Evolutionary conservation across 1,284 basidiomycete genomes (phyloP).

Genomic region (Sanghuangporus sanghuang): DNA sequence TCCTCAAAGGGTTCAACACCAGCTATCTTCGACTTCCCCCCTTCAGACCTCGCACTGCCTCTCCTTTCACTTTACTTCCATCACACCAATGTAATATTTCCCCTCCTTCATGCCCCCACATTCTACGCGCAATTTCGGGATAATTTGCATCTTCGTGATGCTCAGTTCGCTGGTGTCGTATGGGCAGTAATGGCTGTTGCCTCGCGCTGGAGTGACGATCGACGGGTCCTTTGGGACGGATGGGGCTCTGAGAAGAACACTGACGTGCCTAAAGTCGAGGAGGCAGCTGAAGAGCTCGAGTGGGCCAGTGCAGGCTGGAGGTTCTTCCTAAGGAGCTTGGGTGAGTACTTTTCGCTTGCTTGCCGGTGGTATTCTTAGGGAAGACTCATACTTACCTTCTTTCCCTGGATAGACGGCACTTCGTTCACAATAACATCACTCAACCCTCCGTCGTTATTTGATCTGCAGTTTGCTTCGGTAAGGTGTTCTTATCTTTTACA

Average conservation of each 20-base stretch:
- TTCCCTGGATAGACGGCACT: conserved; percentile 1
- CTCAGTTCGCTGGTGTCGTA: conserved; percentile 44
- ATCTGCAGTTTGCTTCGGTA: conserved; percentile 38
- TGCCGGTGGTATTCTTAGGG: background rate
- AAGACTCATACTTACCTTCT: background rate
- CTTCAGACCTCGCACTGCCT: conserved; percentile 38
- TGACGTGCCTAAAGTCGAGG: conserved; percentile 26
- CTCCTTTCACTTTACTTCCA: conserved; percentile 49
- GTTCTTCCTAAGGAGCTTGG: conserved; percentile 30
- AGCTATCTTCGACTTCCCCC: conserved; percentile 47
- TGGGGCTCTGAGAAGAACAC: conserved; percentile 28
- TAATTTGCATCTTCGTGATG: conserved; percentile 36
- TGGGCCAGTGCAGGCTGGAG: conserved; percentile 29
- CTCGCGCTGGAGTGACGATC: conserved; percentile 42
- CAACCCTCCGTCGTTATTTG: conserved; percentile 32
- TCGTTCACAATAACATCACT: conserved; percentile 22
- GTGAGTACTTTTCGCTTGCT: conserved; percentile 26
- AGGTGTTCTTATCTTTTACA: conserved; percentile 15
- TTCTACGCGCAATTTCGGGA: conserved; percentile 42
- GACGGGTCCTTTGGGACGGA: conserved; percentile 37
- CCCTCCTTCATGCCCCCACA: conserved; percentile 44
- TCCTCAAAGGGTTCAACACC: conserved; percentile 31
- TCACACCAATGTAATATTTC: conserved; percentile 36
- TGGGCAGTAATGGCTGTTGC: conserved; percentile 47
- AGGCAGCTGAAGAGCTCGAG: conserved; percentile 6